Conservation (phyloP, 1,284 basidiomycete species). For the Vanrija pseudolonga region DNA sequence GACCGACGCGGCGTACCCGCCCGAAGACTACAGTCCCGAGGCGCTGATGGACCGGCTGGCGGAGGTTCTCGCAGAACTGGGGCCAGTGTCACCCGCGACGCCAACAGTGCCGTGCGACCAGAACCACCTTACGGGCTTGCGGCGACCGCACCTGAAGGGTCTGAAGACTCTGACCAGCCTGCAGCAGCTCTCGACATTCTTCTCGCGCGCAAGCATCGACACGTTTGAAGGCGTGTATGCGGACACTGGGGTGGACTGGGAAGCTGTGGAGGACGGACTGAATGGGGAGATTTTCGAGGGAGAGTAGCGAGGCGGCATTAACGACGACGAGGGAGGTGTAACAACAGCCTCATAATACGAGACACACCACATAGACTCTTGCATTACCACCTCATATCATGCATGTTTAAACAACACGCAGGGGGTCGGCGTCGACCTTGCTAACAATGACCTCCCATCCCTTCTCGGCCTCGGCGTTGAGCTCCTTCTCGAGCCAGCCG, state of each 20-base stretch:
- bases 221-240: slow-evolving; percentile 86
- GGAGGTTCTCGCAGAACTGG: slow-evolving; percentile 64
- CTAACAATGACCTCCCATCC: slow-evolving; percentile 17
- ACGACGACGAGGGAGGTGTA: too few species aligned
- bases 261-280: slow-evolving; percentile 72
- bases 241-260: slow-evolving; percentile 71
- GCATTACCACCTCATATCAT: background rate
- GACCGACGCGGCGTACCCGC: slow-evolving; percentile 86
- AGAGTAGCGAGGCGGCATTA: too few species aligned
- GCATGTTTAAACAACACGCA: slow-evolving; percentile 10
- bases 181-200: slow-evolving; percentile 77
- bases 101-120: slow-evolving; percentile 1
- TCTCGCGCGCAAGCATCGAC: slow-evolving; percentile 78
- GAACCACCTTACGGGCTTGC: slow-evolving; percentile 45
- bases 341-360: background rate
- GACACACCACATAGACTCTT: background rate
- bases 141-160: slow-evolving; percentile 66
- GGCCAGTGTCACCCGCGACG: slow-evolving; percentile 48
- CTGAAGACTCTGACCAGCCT: slow-evolving; percentile 73
- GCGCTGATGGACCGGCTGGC: slow-evolving; percentile 87
- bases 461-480: slow-evolving; percentile 44
- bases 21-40: slow-evolving; percentile 75
- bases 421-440: slow-evolving; percentile 16
- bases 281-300: slow-evolving; percentile 81
- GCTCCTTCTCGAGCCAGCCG: slow-evolving; percentile 58